phyloP scores from a whole-genome alignment of 2,329 filamentous ascomycete species.

The Colletotrichum orbiculare region DNA sequence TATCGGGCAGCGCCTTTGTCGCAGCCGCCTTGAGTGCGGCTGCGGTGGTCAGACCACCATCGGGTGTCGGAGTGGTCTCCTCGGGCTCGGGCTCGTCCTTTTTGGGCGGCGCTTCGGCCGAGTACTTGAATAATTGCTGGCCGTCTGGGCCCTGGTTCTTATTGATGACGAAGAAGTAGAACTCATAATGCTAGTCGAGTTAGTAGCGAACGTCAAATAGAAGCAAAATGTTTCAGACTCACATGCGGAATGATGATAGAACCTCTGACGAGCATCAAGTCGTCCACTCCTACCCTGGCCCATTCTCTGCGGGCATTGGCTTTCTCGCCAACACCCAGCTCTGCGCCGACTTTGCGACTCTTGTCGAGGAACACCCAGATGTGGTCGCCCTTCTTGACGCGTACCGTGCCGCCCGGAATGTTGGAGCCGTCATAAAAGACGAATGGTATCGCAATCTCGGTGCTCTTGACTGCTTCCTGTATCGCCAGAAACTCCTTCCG shows the following conservation, averaged over 20 bases:
- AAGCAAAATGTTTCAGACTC: constrained; percentile 52
- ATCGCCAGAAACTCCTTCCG: constrained; percentile 84
- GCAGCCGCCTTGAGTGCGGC: constrained; percentile 49
- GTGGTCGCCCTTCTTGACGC: constrained; percentile 91
- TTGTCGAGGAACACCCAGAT: constrained; percentile 94
- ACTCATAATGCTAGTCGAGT: constrained; percentile 84
- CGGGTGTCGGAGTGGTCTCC: constrained; percentile 33
- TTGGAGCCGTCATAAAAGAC: constrained; percentile 97
- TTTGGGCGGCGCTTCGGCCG: constrained; percentile 56
- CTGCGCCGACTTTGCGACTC: constrained; percentile 89
- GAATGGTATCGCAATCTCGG: constrained; percentile 91
- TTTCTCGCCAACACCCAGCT: constrained; percentile 78
- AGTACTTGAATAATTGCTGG: constrained; percentile 81
- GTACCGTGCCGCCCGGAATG: constrained; percentile 83
- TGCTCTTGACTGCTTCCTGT: constrained; percentile 88
- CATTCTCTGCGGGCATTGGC: constrained; percentile 81
- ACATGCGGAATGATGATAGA: constrained; percentile 95
- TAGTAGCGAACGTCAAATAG: constrained; percentile 35
- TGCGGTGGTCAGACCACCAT: constrained; percentile 48
- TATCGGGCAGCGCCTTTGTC: constrained; percentile 54
- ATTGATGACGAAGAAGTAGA: constrained; percentile 97
- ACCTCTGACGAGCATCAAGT: constrained; percentile 91
- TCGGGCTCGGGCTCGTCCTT: constrained; percentile 33
- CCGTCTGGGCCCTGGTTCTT: constrained; percentile 80
- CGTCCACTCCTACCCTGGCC: constrained; percentile 94